phyloP scores from a whole-genome alignment of 2,329 filamentous ascomycete genomes.

The Claviceps sorghi region DNA sequence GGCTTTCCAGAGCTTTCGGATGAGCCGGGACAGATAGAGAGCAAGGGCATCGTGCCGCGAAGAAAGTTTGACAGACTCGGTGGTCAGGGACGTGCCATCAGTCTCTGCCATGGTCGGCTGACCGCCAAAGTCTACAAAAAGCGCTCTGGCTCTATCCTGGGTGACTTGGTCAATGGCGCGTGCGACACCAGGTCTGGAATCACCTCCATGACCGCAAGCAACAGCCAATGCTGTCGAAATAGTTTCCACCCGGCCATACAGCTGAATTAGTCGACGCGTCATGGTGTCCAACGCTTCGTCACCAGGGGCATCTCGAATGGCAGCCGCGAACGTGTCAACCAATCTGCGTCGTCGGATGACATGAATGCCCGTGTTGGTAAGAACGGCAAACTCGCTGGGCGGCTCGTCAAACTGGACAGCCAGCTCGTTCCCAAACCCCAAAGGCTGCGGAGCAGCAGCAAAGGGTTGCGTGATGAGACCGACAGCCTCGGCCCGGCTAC shows the following conservation, averaged over 20 bases:
- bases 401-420: constrained; percentile 87
- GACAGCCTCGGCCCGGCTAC: constrained; percentile 60
- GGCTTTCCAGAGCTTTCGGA: constrained; percentile 77
- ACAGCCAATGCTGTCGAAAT: constrained; percentile 85
- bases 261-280: constrained; percentile 66
- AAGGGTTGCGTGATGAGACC: constrained; percentile 63
- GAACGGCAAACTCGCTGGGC: constrained; percentile 70
- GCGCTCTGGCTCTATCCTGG: constrained; percentile 67
- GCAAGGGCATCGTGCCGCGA: constrained; percentile 79
- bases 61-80: constrained; percentile 76
- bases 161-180: constrained; percentile 74
- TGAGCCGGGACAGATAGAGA: constrained; percentile 73
- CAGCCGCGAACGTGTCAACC: constrained; percentile 80
- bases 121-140: constrained; percentile 86
- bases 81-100: constrained; percentile 53
- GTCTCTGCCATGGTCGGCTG: constrained; percentile 70
- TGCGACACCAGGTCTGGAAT: constrained; percentile 53
- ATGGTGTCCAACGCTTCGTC: constrained; percentile 72
- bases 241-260: constrained; percentile 79
- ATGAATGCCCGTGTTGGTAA: constrained; percentile 85
- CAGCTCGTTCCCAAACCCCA: constrained; percentile 87
- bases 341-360: constrained; percentile 69
- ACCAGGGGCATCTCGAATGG: constrained; percentile 57
- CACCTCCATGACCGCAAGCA: constrained; percentile 82
- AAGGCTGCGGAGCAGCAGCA: constrained; percentile 48